Evolutionary conservation across 768 basidiomycete species (phyloP), one percentile per base, ranked within the genome.

Genomic region (Paxillus ammoniavirescens): DNA sequence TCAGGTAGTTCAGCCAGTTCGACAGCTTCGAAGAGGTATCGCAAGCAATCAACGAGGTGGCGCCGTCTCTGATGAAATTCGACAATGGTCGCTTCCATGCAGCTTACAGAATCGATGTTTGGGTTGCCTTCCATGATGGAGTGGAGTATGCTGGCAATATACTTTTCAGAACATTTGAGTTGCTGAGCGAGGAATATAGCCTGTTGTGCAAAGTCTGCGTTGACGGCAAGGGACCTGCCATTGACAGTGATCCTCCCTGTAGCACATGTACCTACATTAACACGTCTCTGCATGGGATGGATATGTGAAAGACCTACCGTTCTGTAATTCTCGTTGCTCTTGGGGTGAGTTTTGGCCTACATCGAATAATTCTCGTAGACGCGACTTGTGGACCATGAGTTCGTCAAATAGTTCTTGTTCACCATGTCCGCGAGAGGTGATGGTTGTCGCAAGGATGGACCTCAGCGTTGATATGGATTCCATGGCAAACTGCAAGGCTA

Each of bases 101-200:
- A 81, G 51, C 73, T 76, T 2, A 82, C 76, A 5, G 81, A 72
- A 3, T 70, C 73, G 14, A 86, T 72, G 57, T 91, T 90, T 0
- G 89, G 86, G 61, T 85, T 83, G 54, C 78, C 72, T 1, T 78
- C 61, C 72, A 86, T 84, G 40, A 87, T 76, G 18, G 79, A 71
- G 53, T 88, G 82, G 43, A 92, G 74, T 15, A 92, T 79, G 18
- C 76, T 76, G 4, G 92, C 89, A 47, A 86, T 72, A 69, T 89
- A 84, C 60, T 86, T 82, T 72, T 96, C 93, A 12, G 93, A 95
- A 59, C 84, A 84, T 61, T 82, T 78, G 49, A 97, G 84, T 50
- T 91, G 83, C 64, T 89, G 83, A 0, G 93, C 83, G 51, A 95
- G 81, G 69, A 91, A 89, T 51, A 89, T 68, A 51, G 79, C 82